Base-by-base conservation (phyloP, 192 early-diverging fungal species). In the Rhizoclosmatium globosum region DNA sequence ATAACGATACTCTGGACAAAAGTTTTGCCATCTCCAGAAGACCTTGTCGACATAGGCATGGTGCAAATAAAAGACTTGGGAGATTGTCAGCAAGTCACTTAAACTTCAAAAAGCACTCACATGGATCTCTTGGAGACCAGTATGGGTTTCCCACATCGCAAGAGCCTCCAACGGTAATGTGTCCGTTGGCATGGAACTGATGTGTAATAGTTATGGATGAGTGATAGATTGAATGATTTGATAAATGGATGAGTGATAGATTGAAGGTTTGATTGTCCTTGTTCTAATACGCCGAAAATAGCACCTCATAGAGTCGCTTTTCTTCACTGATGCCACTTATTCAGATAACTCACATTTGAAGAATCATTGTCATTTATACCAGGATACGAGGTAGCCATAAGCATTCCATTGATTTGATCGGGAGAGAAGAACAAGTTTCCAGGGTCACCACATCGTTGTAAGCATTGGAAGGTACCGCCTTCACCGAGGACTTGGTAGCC, bases 41-140 rank as follows among this genome's bases (percentile, higher is more conserved):
- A 81, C 62, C 48, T 83, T 83, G 68, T 83, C 82, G 23, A 81
- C 75, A 41, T 76, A 76, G 53, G 44, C 76, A 59, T 83, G 82
- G 79, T 83, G 82, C 68, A 83, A 64, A 39, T 64, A 21, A 64
- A 38, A 9, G n/a, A 39, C n/a, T 9, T 23, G 9, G 6, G n/a
- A 23, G 6, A 17, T 9, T 64, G 7, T 64, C 4, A n/a, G 9
- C 61, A 39, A 64, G 21, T 64, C n/a, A 9, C 7, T 64, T 64
- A 21, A 64, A 64, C n/a, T 64, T 64, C 9, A 7, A 53, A 17
- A 53, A 53, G 67, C 19, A 47, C 31, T 44, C n/a, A 39, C n/a
- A 43, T 7, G 50, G 50, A 17, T 53, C 66, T 17, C 66, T 23
- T 3, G 75, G 75, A 15, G 75, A 77, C 45, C 47, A 68, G 4